Evolutionary conservation across 1,139 yeast genomes (phyloP), one percentile per base, ranked within the genome.

Genomic region (Saccharomyces hybrid): DNA sequence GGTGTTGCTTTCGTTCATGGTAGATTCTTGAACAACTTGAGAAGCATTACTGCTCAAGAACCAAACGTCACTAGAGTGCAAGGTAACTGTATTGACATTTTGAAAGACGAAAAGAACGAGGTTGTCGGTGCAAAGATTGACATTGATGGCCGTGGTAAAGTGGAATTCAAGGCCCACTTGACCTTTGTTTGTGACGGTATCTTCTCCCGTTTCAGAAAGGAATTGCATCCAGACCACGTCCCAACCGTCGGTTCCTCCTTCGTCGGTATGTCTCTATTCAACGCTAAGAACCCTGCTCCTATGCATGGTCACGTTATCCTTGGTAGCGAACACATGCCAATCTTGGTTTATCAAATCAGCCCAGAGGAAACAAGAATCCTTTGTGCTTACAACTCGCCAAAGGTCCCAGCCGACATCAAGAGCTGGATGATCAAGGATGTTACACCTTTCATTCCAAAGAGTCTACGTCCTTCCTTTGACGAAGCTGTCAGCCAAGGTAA

Each of bases 1-100:
- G 97, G 97, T 54, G 86, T 88, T 9, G 84, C 93, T 2, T 90
- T 93, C 73, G 96, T 89, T 64, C 98, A 93, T 69, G 99, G 99
- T 16, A 84, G 82, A 55, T 93, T 95, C 66, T 78, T 93, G 57
- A 76, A 77, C 72, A 89, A 88, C 65, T 75, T 93, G 61, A 79
- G 99, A 62, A 66, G 69, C n/a, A 81, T 86, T n/a, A 91, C 87
- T 42, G 75, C 78, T 50, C 69, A 68, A 7, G 95, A 89, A 62
- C 76, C 81, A 38, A 86, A 86, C 65, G 87, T 91, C 19, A 84
- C 90, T 3, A 77, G 87, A 65, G 61, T 88, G 44, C 93, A 90
- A 70, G 97, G 95, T 23, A 88, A 87, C 13, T 98, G 87, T 14
- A 81, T 83, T 1, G 80, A 79, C 48, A 68, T 89, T 2, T 66